Percentiles rank a stretch among this genome's conserved stretches.
Conservation (phyloP, 345 rosid genomes). For the Bruguiera gymnorhiza region DNA sequence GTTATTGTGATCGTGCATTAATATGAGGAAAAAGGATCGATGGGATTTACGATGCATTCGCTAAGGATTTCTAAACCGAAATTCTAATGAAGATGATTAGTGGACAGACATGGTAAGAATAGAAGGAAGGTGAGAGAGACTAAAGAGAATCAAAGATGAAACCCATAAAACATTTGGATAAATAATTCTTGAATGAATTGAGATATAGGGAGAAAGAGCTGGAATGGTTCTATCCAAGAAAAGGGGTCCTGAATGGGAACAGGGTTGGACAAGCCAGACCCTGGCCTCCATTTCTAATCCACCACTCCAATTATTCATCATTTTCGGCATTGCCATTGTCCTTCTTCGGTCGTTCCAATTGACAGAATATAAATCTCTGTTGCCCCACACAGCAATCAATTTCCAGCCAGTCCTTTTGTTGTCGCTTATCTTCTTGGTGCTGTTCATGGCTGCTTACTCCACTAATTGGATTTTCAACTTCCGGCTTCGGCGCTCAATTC, state of each 20-base stretch:
- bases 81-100: too few relatives aligned
- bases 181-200: conserved; percentile 8
- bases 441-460: conserved; percentile 31
- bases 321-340: conserved; percentile 46
- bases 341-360: conserved; percentile 41
- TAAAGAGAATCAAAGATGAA: background rate
- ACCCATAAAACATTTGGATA: background rate
- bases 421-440: conserved; percentile 34
- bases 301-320: conserved; percentile 37
- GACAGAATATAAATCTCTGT: conserved; percentile 27
- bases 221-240: conserved; percentile 51
- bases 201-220: conserved; percentile 3
- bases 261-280: conserved; percentile 46
- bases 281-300: conserved; percentile 36
- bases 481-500: conserved; percentile 1
- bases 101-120: too few relatives aligned
- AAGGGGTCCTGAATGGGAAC: conserved; percentile 61
- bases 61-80: too few relatives aligned
- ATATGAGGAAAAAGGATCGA: too few relatives aligned
- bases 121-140: too few relatives aligned
- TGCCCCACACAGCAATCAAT: conserved; percentile 28
- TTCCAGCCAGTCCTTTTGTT: conserved; percentile 39
- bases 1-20: too few relatives aligned
- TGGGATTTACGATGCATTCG: too few relatives aligned
- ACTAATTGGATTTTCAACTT: conserved; percentile 19